Base-by-base conservation (phyloP, 495 filamentous ascomycete genomes). In the Aspergillus avenaceus region DNA sequence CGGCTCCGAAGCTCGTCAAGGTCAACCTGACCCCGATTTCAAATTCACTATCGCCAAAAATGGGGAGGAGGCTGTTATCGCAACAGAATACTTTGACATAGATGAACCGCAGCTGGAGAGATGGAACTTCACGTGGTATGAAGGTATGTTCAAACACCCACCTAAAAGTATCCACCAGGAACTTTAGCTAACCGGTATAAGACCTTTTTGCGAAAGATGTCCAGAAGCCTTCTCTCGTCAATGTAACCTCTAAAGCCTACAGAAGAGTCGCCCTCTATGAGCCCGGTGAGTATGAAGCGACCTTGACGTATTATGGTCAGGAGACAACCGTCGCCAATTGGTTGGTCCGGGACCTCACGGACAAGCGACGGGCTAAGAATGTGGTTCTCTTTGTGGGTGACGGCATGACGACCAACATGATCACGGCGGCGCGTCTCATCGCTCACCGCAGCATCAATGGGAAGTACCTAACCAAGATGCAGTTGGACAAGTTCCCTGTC, bases 391-490 rank as follows among this genome's bases (percentile, higher is more conserved):
- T 89, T 69, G 82, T 90, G 45, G 86, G 85, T 63, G 84, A 87
- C 50, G 84, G 86, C 45, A 90, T 90, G 86, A 88, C 85, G 4
- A 88, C 84, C 25, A 88, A 87, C 66, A 89, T 89, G 85, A 78
- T 80, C 54, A 81, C 75, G 13, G 84, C 84, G 38, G 85, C 85
- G n/a, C 82, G 86, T 27, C 69, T 89, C 43, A 82, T 90, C 32
- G 86, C 75, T 4, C 86, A 90, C 69, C 84, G 85, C 73, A 79
- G 75, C 36, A 74, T 88, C 73, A 89, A 90, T 51, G 86, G 86
- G 43, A 82, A 81, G 55, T 90, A 89, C 58, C 77, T 86, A 69
- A 79, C 76, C 43, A 76, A 72, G 50, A 75, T 90, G 69, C 66
- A 74, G 43, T 71, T 90, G 66, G 86, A 90, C 62, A 71, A 86